Evolutionary conservation across 192 early-diverging fungal genomes (phyloP).

Genomic region (Backusella tuberculispora): DNA sequence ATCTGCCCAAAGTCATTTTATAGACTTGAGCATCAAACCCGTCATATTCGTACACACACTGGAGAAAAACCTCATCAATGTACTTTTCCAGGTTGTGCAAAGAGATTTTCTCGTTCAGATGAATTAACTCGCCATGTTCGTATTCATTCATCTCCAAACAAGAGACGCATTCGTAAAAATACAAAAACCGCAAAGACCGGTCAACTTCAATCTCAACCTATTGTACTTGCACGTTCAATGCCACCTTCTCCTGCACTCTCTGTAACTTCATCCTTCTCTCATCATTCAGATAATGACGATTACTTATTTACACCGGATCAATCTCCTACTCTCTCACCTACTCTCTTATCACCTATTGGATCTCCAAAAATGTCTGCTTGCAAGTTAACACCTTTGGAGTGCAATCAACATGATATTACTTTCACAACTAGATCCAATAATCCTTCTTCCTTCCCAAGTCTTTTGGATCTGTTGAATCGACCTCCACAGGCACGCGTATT

Average conservation of each 20-base stretch:
- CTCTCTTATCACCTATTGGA: conserved; percentile 26
- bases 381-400: conserved; percentile 35
- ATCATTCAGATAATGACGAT: conserved; percentile 28
- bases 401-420: neutral
- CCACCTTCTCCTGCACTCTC: conserved; percentile 26
- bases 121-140: conserved; percentile 66
- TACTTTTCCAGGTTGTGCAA: conserved; percentile 66
- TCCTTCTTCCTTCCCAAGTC: neutral
- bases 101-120: conserved; percentile 85
- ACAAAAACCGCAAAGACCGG: neutral
- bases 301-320: conserved; percentile 22
- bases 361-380: conserved; percentile 20
- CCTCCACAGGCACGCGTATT: conserved; percentile 25
- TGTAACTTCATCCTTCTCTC: conserved; percentile 19
- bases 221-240: conserved; percentile 10
- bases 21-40: conserved; percentile 83
- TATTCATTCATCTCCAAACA: conserved; percentile 51
- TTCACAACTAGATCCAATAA: neutral
- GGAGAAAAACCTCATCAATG: conserved; percentile 87
- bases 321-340: conserved; percentile 24
- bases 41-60: conserved; percentile 88
- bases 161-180: conserved; percentile 42
- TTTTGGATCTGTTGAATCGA: conserved; percentile 20
- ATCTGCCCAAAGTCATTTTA: conserved; percentile 75
- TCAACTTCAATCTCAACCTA: neutral